A percentile compares a stretch with the other conserved stretches of the same genome.
Conservation (phyloP, 805 yeast species). For the baker's yeast (Saccharomyces cerevisiae) region DNA sequence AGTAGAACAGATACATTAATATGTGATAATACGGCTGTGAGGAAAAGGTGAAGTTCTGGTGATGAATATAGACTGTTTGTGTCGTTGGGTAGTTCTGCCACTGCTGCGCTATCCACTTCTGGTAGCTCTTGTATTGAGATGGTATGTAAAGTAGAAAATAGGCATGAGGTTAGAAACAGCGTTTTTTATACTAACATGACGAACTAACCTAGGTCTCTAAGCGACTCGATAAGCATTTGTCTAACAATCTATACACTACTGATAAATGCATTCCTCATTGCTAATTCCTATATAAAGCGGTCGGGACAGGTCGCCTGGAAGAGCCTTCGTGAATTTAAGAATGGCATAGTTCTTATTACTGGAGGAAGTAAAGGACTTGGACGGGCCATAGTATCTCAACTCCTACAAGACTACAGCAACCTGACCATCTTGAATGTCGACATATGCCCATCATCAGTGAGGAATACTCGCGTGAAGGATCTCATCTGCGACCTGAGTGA, state of each 20-base stretch:
- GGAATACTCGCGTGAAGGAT: background rate
- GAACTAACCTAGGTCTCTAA: background rate
- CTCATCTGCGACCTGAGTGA: background rate
- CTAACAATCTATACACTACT: conserved; percentile 6
- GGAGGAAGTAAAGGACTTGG: conserved; percentile 37
- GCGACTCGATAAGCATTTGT: background rate
- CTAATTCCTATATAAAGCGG: background rate
- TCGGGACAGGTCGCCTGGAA: conserved; percentile 3
- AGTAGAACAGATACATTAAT: background rate
- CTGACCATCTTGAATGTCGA: conserved; percentile 26
- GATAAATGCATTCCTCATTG: conserved; percentile 2
- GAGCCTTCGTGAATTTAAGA: conserved; percentile 1
- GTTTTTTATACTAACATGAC: background rate
- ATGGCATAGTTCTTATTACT: conserved; percentile 24
- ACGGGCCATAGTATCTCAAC: conserved; percentile 14
- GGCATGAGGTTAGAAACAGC: background rate
- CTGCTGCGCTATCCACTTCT: conserved; percentile 16
- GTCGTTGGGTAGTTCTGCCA: conserved; percentile 12
- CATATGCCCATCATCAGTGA: conserved; percentile 1
- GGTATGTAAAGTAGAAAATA: conserved; percentile 1
- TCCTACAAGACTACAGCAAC: conserved; percentile 14
- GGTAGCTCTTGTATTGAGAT: conserved; percentile 4
- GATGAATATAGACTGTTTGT: conserved; percentile 16
- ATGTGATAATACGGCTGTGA: background rate
- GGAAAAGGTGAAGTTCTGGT: background rate